Percentiles rank a stretch among this genome's conserved stretches.
Conservation (phyloP, 441 rosid species). For the Sinapis alba region DNA sequence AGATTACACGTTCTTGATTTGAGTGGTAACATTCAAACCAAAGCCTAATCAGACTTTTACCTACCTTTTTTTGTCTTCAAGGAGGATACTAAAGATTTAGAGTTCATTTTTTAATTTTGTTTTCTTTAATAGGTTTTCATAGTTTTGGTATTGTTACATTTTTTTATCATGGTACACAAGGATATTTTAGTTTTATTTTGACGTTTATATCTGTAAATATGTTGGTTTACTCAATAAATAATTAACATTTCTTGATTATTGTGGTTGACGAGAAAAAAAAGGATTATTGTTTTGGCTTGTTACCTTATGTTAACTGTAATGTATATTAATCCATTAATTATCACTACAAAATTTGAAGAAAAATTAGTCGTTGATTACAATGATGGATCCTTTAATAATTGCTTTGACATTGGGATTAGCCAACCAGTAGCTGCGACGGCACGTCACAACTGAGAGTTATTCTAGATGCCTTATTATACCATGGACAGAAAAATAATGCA, state of each 20-base stretch:
- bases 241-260: slow-evolving; percentile 2
- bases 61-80: neutral
- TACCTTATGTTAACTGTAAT: slow-evolving; percentile 10
- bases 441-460: slow-evolving; percentile 34
- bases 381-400: slow-evolving; percentile 35
- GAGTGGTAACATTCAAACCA: slow-evolving; percentile 13
- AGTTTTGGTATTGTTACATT: slow-evolving; percentile 14
- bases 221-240: slow-evolving; percentile 13
- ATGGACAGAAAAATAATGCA: neutral
- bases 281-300: slow-evolving; percentile 1
- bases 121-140: slow-evolving; percentile 7
- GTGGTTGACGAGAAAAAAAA: neutral
- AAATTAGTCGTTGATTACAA: slow-evolving; percentile 36
- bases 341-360: neutral
- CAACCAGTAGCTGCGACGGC: slow-evolving; percentile 44
- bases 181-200: slow-evolving; percentile 6
- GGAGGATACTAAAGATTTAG: neutral
- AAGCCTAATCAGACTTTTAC: slow-evolving; percentile 9
- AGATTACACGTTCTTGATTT: neutral
- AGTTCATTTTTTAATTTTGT: neutral
- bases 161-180: neutral
- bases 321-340: slow-evolving; percentile 11
- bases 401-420: slow-evolving; percentile 42
- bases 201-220: slow-evolving; percentile 19
- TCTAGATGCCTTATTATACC: slow-evolving; percentile 26